Evolutionary conservation across 495 filamentous ascomycete genomes (phyloP).

Genomic region (Durotheca rogersii): DNA sequence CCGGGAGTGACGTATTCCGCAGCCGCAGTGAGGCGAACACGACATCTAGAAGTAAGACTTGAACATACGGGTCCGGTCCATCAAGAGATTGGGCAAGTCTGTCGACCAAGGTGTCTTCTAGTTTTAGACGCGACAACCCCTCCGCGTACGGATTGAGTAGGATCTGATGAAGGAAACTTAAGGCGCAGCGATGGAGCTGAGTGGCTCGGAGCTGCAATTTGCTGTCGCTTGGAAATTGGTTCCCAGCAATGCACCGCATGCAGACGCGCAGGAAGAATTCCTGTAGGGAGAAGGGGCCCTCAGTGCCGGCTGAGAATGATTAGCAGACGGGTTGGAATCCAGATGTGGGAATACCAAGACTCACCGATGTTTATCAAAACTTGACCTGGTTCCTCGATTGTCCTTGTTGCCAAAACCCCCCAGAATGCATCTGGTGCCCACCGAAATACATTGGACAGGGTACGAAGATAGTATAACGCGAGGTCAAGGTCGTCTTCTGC

Average conservation of each 20-base stretch:
- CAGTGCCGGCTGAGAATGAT: slow-evolving; percentile 40
- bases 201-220: slow-evolving; percentile 46
- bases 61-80: slow-evolving; percentile 62
- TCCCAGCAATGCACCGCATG: slow-evolving; percentile 56
- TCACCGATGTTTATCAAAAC: slow-evolving; percentile 48
- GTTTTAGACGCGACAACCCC: slow-evolving; percentile 63
- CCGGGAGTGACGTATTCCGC: slow-evolving; percentile 52
- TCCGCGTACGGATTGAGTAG: slow-evolving; percentile 69
- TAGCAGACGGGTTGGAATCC: slow-evolving; percentile 11
- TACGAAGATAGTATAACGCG: slow-evolving; percentile 75
- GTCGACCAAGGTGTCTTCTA: slow-evolving; percentile 73
- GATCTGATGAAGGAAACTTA: slow-evolving; percentile 73
- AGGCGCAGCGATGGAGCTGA: slow-evolving; percentile 66
- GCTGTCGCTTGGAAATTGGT: slow-evolving; percentile 39
- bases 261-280: slow-evolving; percentile 62
- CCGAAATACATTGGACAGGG: slow-evolving; percentile 68
- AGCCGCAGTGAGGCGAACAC: slow-evolving; percentile 69
- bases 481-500: slow-evolving; percentile 69
- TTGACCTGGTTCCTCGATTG: slow-evolving; percentile 40
- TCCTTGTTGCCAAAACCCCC: slow-evolving; percentile 57
- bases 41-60: slow-evolving; percentile 73
- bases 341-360: slow-evolving; percentile 14
- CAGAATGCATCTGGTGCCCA: slow-evolving; percentile 62
- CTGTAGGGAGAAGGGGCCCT: slow-evolving; percentile 57
- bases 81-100: slow-evolving; percentile 64